Base-by-base conservation (phyloP, 2,329 filamentous ascomycete species). In the Amphichorda felina region DNA sequence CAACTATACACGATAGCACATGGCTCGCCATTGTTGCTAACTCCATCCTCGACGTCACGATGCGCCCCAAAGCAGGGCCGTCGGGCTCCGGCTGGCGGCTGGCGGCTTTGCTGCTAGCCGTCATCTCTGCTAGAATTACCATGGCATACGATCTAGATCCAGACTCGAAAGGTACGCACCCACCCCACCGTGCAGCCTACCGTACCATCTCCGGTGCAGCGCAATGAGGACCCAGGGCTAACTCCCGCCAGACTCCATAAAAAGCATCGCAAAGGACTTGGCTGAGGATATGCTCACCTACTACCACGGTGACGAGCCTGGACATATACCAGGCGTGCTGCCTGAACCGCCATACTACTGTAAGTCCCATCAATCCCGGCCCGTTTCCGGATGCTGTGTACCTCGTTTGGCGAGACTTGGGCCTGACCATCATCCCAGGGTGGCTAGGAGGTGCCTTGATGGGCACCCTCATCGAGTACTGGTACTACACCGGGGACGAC, bases 391-490 rank as follows among this genome's bases (percentile, higher is more conserved):
- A 11, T 10, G 13, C 26, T n/a, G n/a, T n/a, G 5, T 10, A 13
- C 26, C 15, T 27, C 9, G 13, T 5, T 10, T 10, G 5, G 11
- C 26, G 15, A 27, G 5, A 31, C 13, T 31, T 4, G 6, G 4
- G 4, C n/a, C 32, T 37, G 36, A 27, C 37, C 17, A 24, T 6
- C 15, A 17, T 6, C 19, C 9, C 38, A 73, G 69, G 70, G 70
- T 87, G 77, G 83, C 80, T 82, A 57, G 79, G 68, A 9, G 82
- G 82, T 35, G 81, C 81, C 38, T 75, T 88, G 64, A 67, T 78
- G 57, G 73, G 72, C 16, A 66, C 79, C 3, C 61, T 91, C 42
- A 66, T 93, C 36, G 82, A 91, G 48, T 91, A 91, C 54, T 93
- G 83, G 82, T 82, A 79, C 51, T 84, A 85, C 52, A 89, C 83